A percentile compares a stretch with the other conserved stretches of the same genome.
Evolutionary conservation across 192 early-diverging fungal species (phyloP).

Genomic region (Coemansia sp.): DNA sequence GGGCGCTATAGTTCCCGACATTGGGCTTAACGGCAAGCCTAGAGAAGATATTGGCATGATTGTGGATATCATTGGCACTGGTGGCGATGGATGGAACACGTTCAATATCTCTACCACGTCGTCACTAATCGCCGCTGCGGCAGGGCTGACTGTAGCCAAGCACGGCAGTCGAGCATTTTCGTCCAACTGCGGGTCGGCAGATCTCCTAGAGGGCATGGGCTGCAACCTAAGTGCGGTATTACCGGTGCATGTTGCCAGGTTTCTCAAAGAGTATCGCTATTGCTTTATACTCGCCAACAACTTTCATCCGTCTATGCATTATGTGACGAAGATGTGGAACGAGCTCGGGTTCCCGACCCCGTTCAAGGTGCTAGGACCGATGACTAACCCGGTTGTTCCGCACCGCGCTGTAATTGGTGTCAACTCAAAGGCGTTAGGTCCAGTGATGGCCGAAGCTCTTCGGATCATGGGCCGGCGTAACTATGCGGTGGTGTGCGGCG

Average conservation of each 20-base stretch:
- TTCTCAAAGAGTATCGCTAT: constrained; percentile 69
- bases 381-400: constrained; percentile 87
- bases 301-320: constrained; percentile 90
- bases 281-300: constrained; percentile 93
- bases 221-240: constrained; percentile 69
- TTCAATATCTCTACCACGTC: constrained; percentile 96
- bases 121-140: constrained; percentile 88
- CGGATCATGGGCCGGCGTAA: constrained; percentile 73
- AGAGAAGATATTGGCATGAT: constrained; percentile 54
- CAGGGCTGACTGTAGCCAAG: constrained; percentile 89
- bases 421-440: constrained; percentile 76
- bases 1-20: constrained; percentile 63
- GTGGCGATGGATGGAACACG: constrained; percentile 97
- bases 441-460: constrained; percentile 82
- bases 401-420: constrained; percentile 88
- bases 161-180: constrained; percentile 94
- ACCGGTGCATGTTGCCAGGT: constrained; percentile 65
- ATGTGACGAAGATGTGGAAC: constrained; percentile 69
- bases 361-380: constrained; percentile 92
- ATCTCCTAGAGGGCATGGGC: constrained; percentile 85
- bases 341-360: constrained; percentile 93
- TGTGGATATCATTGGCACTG: constrained; percentile 95
- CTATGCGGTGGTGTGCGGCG: constrained; percentile 91
- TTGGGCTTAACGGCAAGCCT: constrained; percentile 46
- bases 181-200: constrained; percentile 90